Evolutionary conservation across 2,329 filamentous ascomycete species (phyloP), one percentile per base, ranked within the genome.

Genomic region (Tympanopsis confertula): DNA sequence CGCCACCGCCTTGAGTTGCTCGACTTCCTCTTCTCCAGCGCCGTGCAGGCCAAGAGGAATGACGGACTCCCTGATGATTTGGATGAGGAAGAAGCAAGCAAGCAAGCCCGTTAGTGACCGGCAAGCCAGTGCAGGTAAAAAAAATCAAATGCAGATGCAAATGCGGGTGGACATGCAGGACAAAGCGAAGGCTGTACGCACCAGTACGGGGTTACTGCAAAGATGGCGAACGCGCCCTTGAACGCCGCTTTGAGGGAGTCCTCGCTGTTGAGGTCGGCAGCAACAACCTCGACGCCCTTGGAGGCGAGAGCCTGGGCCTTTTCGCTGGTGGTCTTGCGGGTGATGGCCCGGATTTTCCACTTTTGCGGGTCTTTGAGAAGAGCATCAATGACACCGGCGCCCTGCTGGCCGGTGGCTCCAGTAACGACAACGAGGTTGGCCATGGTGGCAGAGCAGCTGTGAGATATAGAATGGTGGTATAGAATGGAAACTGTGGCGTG

Each of bases 1-100:
- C 0, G 49, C 49, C n/a, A 50, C 38, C 41, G 47, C 45, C 36
- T 42, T 42, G 20, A 43, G 42, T 38, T 51, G 48, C 36, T 42
- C 38, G 4, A 39, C 10, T 13, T 51, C 49, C 29, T 42, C 29
- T 40, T 35, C 32, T 22, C 42, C 38, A 5, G 45, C 47, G 3
- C 38, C 32, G 36, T 41, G 39, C 14, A 26, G 20, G 15, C 38
- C 39, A 10, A 38, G 39, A 14, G 32, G 17, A 19, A 28, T 12
- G 29, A 50, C 40, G 12, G 44, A 45, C n/a, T 14, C n/a, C 30
- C 13, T 35, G 30, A 7, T 10, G 13, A 14, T 14, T 26, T n/a
- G 22, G 22, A 26, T 7, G 22, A 26, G 22, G 22, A 26, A n/a
- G 22, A 26, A n/a, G 7, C 7, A n/a, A n/a, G n/a, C 7, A n/a